Evolutionary conservation across 2,329 filamentous ascomycete genomes (phyloP).

Genomic region (Fusarium denticulatum): DNA sequence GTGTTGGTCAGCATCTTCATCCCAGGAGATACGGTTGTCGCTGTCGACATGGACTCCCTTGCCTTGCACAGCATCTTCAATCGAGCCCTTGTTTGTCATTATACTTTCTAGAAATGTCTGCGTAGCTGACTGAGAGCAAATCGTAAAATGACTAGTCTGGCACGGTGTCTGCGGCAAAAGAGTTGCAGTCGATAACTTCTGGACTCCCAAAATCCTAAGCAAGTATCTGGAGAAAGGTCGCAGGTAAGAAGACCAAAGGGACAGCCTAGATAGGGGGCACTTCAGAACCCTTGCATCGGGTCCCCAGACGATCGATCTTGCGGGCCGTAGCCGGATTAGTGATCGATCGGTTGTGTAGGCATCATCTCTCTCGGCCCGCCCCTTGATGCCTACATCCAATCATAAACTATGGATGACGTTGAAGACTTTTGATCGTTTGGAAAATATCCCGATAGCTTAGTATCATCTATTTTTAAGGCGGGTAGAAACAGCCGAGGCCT

Average conservation of each 20-base stretch:
- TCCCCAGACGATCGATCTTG: neutral
- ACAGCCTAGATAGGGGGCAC: neutral
- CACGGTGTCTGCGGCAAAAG: neutral
- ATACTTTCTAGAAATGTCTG: accelerated
- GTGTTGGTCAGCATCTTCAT: neutral
- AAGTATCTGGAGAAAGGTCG: neutral
- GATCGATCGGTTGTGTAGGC: neutral
- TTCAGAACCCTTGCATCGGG: neutral
- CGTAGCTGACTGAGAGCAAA: too few species aligned
- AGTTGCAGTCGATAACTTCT: too few species aligned
- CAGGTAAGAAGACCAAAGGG: accelerated
- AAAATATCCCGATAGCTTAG: accelerated
- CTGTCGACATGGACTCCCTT: neutral
- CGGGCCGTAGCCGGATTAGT: neutral
- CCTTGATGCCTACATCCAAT: too few species aligned
- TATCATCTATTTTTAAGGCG: accelerated
- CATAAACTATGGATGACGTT: neutral
- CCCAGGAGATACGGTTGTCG: neutral
- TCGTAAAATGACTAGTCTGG: neutral
- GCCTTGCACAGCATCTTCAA: neutral
- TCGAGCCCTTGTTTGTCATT: neutral
- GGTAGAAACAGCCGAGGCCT: neutral
- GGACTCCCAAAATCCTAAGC: accelerated
- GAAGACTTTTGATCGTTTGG: neutral
- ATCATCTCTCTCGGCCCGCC: neutral